Conservation (phyloP, 1,284 basidiomycete genomes). For the Apiotrichum domesticum region DNA sequence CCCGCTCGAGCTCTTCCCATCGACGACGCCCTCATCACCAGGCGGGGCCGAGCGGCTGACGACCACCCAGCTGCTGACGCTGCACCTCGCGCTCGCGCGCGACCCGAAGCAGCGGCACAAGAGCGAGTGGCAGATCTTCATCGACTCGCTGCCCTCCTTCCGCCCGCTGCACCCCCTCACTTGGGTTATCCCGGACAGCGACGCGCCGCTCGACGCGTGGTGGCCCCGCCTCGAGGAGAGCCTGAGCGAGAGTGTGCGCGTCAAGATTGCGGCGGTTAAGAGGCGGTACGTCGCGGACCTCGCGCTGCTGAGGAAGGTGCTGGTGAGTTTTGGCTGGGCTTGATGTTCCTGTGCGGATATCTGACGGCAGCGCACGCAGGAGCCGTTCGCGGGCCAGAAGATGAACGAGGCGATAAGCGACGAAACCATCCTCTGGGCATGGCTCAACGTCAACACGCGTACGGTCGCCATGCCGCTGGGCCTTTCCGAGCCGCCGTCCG, state of each 20-base stretch:
- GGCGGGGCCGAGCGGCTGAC: conserved; percentile 23
- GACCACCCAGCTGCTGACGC: conserved; percentile 54
- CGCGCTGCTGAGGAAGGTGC: conserved; percentile 45
- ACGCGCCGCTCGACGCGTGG: conserved; percentile 14
- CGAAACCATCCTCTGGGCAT: conserved; percentile 67
- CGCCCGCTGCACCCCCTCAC: conserved; percentile 63
- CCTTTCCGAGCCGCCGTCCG: conserved; percentile 49
- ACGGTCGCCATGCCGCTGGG: conserved; percentile 71
- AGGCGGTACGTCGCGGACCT: conserved; percentile 59
- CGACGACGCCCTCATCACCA: conserved; percentile 1
- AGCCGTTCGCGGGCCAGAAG: conserved; percentile 32
- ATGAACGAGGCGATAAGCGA: conserved; percentile 23
- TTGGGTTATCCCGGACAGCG: conserved; percentile 55
- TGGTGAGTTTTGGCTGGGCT: conserved; percentile 15
- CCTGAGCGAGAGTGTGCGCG: conserved; percentile 54
- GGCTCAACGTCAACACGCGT: conserved; percentile 81
- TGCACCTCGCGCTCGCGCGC: conserved; percentile 56
- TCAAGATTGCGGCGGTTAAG: conserved; percentile 52
- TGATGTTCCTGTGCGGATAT: no score
- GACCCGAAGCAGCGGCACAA: conserved; percentile 49
- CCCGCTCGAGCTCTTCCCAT: conserved; percentile 32
- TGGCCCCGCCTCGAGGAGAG: conserved; percentile 23
- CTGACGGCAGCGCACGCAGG: conserved; percentile 3
- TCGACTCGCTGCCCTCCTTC: conserved; percentile 68
- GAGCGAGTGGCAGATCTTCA: conserved; percentile 62